Evolutionary conservation across 2,329 filamentous ascomycete species (phyloP).

Genomic region (Xylaria sp.): DNA sequence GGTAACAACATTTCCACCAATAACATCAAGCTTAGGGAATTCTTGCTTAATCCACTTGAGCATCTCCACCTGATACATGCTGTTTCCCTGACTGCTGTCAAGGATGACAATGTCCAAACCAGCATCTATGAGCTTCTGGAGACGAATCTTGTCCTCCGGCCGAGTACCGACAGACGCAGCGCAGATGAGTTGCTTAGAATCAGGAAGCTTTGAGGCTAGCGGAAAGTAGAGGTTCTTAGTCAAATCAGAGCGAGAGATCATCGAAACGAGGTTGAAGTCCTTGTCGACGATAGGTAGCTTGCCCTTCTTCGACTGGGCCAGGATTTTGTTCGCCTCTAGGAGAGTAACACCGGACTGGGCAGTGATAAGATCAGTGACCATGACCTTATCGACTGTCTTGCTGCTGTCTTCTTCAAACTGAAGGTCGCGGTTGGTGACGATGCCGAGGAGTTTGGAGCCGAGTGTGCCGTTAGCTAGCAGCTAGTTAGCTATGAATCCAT

Average conservation of each 20-base stretch:
- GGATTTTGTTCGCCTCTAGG: slow-evolving; percentile 88
- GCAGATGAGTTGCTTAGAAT: slow-evolving; percentile 97
- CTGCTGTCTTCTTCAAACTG: slow-evolving; percentile 87
- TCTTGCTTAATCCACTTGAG: slow-evolving; percentile 93
- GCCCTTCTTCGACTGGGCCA: slow-evolving; percentile 97
- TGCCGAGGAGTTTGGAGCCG: slow-evolving; percentile 94
- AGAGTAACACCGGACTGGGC: slow-evolving; percentile 85
- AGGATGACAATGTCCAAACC: slow-evolving; percentile 95
- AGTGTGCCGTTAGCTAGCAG: slow-evolving; percentile 85
- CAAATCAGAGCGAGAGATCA: slow-evolving; percentile 93
- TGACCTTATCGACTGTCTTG: slow-evolving; percentile 84
- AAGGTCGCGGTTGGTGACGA: slow-evolving; percentile 97
- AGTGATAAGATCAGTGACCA: slow-evolving; percentile 95
- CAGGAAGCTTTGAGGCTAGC: slow-evolving; percentile 91
- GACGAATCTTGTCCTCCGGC: slow-evolving; percentile 87
- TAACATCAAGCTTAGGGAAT: slow-evolving; percentile 88
- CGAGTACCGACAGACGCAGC: slow-evolving; percentile 96
- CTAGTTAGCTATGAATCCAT: slow-evolving; percentile 52
- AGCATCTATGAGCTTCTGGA: slow-evolving; percentile 89
- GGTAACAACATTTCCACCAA: slow-evolving; percentile 98
- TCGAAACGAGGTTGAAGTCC: slow-evolving; percentile 85
- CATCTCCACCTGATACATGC: slow-evolving; percentile 99
- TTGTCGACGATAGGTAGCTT: slow-evolving; percentile 93
- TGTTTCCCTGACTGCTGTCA: slow-evolving; percentile 97
- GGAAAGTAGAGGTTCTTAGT: slow-evolving; percentile 99